These are phyloP conservation scores for Dysphania ambrosioides DNA, from an alignment of 148 eudicot species.

Conservation along the genomic window DNA sequence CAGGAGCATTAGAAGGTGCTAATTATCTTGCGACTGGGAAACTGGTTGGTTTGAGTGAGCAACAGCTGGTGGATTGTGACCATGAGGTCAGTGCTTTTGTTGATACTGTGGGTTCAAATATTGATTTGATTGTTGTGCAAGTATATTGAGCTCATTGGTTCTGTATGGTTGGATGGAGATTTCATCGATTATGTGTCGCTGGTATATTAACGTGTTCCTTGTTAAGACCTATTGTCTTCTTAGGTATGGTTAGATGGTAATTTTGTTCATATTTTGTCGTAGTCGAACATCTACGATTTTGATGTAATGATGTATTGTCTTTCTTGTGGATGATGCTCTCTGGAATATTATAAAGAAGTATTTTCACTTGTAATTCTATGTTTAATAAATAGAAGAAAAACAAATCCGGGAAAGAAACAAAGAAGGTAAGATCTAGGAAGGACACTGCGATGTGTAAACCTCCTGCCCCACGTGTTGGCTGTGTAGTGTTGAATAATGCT, in stretches of 20 bases:
- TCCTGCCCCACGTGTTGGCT: background rate
- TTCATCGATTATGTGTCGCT: too few species aligned
- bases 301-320: background rate
- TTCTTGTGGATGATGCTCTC: background rate
- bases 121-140: background rate
- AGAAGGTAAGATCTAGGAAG: background rate
- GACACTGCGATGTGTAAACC: background rate
- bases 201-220: too few species aligned
- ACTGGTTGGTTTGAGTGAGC: constrained; percentile 84
- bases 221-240: background rate
- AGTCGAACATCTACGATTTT: background rate
- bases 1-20: constrained; percentile 89
- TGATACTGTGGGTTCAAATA: background rate
- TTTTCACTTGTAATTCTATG: background rate
- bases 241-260: background rate
- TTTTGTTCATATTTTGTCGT: background rate
- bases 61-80: constrained; percentile 86
- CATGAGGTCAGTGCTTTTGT: constrained; percentile 56
- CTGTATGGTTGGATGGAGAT: too few species aligned
- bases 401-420: background rate
- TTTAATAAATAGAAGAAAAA: too few species aligned
- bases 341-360: background rate
- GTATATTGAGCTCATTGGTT: too few species aligned
- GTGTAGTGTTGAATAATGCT: background rate
- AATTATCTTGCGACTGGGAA: constrained; percentile 68